Evolutionary conservation across 208 protist species (phyloP).

Genomic region (Acanthamoeba culbertsoni): DNA sequence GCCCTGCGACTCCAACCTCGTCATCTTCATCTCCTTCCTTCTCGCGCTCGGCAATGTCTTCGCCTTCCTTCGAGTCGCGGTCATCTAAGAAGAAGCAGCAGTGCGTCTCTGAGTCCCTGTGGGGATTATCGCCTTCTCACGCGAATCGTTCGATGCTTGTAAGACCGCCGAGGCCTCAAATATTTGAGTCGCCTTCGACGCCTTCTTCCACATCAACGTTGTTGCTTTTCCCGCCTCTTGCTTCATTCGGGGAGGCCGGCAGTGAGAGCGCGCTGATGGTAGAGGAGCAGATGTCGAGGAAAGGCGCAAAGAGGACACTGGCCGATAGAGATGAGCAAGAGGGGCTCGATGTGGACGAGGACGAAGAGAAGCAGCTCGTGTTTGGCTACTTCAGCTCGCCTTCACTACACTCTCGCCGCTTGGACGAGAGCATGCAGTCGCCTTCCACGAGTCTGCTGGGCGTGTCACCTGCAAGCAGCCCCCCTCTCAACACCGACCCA

Average conservation of each 20-base stretch:
- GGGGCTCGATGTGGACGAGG: neutral
- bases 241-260: neutral
- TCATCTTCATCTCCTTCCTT: neutral
- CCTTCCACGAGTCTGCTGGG: no score
- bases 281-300: no score
- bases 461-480: no score
- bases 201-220: neutral
- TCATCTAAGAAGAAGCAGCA: no score
- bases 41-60: neutral
- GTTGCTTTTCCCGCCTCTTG: neutral
- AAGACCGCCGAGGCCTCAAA: no score
- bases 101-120: no score
- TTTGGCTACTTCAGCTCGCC: conserved; percentile 6
- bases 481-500: no score
- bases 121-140: no score
- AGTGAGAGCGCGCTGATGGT: neutral
- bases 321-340: no score
- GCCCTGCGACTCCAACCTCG: neutral
- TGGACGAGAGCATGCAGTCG: neutral
- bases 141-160: no score
- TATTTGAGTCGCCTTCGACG: no score
- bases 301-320: no score
- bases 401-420: neutral
- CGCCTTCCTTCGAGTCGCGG: neutral
- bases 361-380: neutral